These are phyloP conservation scores for Claviceps sp. DNA, from an alignment of 2,329 filamentous ascomycete species.

Conservation along the genomic window DNA sequence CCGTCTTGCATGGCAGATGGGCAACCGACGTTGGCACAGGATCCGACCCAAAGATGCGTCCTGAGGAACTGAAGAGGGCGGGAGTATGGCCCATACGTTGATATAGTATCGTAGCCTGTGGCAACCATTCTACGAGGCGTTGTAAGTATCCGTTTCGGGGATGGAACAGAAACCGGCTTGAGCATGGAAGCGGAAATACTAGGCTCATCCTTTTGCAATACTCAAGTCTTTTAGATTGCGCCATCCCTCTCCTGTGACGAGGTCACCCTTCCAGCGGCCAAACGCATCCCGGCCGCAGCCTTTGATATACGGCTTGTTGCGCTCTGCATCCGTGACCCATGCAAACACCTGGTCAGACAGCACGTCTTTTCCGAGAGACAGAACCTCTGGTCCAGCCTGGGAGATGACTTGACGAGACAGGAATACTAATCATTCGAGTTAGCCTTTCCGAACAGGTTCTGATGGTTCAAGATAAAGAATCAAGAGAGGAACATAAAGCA, in stretches of 20 bases:
- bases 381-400: slow-evolving; percentile 29
- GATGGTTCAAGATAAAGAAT: too few species aligned
- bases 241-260: slow-evolving; percentile 57
- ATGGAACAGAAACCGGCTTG: background rate
- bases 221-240: slow-evolving; percentile 45
- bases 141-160: background rate
- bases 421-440: slow-evolving; percentile 27
- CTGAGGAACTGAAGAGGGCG: slow-evolving; percentile 46
- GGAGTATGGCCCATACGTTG: slow-evolving; percentile 33
- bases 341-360: slow-evolving; percentile 40
- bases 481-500: background rate
- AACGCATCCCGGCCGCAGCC: slow-evolving; percentile 47
- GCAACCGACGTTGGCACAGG: slow-evolving; percentile 48
- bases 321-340: slow-evolving; percentile 50
- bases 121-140: slow-evolving; percentile 36
- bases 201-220: slow-evolving; percentile 34
- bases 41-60: slow-evolving; percentile 44
- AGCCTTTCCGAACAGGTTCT: background rate
- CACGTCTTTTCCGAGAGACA: slow-evolving; percentile 36
- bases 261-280: slow-evolving; percentile 41
- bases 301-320: slow-evolving; percentile 45
- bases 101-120: slow-evolving; percentile 38
- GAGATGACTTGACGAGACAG: slow-evolving; percentile 27
- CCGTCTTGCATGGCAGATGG: slow-evolving; percentile 56
- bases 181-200: background rate